Evolutionary conservation across 805 yeast species (phyloP).

Genomic region (Wickerhamiella azymoides): DNA sequence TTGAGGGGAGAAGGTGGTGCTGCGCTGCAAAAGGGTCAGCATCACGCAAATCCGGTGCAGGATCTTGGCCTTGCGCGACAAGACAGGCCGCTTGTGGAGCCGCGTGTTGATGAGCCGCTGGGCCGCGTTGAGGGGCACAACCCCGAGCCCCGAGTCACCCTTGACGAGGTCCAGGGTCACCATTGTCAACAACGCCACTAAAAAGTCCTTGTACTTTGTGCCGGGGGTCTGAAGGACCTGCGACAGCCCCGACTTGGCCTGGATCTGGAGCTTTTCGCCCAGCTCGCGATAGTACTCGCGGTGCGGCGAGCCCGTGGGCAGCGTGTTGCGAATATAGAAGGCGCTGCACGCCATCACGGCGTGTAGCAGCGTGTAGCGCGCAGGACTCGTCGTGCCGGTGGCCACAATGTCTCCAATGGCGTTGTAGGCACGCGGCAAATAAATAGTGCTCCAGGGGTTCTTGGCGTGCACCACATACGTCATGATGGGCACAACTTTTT

Average conservation of each 20-base stretch:
- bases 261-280: constrained; percentile 61
- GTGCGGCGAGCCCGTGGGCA: constrained; percentile 48
- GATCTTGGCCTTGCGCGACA: constrained; percentile 63
- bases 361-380: constrained; percentile 63
- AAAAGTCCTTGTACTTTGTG: constrained; percentile 64
- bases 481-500: constrained; percentile 68
- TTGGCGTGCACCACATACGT: constrained; percentile 55
- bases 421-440: constrained; percentile 66
- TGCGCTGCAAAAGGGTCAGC: constrained; percentile 60
- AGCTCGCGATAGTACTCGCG: constrained; percentile 57
- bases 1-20: constrained; percentile 35
- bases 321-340: constrained; percentile 62
- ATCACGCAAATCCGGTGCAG: constrained; percentile 69
- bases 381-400: constrained; percentile 57
- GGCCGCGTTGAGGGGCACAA: constrained; percentile 59
- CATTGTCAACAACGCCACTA: constrained; percentile 76
- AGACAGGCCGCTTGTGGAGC: constrained; percentile 47
- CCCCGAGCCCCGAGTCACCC: constrained; percentile 83
- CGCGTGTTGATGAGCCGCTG: constrained; percentile 60
- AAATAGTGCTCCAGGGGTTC: constrained; percentile 82
- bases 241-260: constrained; percentile 56
- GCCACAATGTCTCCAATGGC: constrained; percentile 74
- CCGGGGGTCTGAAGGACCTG: constrained; percentile 38
- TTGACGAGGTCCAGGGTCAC: constrained; percentile 77
- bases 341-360: constrained; percentile 74